Evolutionary conservation across 78 protist species (phyloP).

Genomic region (Bigelowiella natans): DNA sequence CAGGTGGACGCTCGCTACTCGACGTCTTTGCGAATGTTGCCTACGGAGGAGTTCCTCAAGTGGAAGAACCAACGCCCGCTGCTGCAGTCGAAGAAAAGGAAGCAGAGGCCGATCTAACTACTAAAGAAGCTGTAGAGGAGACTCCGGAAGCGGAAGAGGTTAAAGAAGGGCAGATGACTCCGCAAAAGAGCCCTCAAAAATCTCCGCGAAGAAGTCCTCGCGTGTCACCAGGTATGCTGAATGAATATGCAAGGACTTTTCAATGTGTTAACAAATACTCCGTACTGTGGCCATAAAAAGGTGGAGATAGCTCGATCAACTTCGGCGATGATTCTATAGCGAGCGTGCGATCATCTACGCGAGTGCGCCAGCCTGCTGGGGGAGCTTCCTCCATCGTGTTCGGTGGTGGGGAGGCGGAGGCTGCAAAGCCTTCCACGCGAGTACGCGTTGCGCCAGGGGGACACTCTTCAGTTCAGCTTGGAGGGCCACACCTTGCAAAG

Average conservation of each 20-base stretch:
- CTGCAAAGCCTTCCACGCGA: not conserved
- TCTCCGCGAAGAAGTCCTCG: too few relatives aligned
- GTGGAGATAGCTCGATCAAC: not conserved
- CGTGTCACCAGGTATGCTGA: too few relatives aligned
- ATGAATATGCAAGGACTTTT: too few relatives aligned
- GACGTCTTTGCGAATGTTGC: not conserved
- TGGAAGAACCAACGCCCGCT: too few relatives aligned
- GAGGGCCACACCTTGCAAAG: not conserved
- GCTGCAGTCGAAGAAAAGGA: not conserved
- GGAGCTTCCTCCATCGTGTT: not conserved
- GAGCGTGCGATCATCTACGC: not conserved
- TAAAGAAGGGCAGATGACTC: too few relatives aligned
- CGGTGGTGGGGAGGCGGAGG: not conserved
- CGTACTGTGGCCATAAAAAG: too few relatives aligned
- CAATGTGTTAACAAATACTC: too few relatives aligned
- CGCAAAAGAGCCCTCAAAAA: too few relatives aligned
- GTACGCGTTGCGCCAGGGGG: not conserved
- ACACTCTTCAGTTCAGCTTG: not conserved
- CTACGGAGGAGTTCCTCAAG: not conserved
- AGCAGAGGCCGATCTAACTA: not conserved
- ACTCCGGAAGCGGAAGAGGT: not conserved
- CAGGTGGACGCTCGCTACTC: not conserved
- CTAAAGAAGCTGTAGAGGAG: not conserved
- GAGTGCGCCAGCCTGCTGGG: not conserved
- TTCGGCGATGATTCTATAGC: not conserved